A percentile compares a stretch with the other conserved stretches of the same genome.
phyloP scores from a whole-genome alignment of 2,329 filamentous ascomycete genomes.

The Cordyceps farinosa region DNA sequence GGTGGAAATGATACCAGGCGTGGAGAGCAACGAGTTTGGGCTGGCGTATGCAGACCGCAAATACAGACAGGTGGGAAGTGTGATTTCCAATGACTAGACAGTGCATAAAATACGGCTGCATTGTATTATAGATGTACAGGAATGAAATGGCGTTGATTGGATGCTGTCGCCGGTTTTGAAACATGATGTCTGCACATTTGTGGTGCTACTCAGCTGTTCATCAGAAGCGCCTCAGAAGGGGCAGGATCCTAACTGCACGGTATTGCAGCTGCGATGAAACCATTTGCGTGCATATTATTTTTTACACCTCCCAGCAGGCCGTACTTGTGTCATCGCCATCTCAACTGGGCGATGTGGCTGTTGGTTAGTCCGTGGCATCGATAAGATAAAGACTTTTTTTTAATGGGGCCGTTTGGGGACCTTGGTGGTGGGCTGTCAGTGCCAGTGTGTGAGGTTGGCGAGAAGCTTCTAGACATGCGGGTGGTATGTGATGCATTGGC shows the following conservation, averaged over 20 bases:
- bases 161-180: neutral
- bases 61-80: constrained; percentile 43
- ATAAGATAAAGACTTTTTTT: constrained; percentile 11
- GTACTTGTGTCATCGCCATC: neutral
- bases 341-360: neutral
- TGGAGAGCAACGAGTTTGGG: constrained; percentile 37
- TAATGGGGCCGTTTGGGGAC: constrained; percentile 5
- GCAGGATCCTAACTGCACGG: too few species aligned
- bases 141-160: constrained; percentile 1
- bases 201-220: neutral
- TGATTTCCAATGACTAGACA: constrained; percentile 25
- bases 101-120: neutral
- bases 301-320: too few species aligned
- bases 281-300: too few species aligned
- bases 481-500: too few species aligned
- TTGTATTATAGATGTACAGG: neutral
- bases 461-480: constrained; percentile 12
- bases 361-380: neutral
- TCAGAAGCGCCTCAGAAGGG: neutral
- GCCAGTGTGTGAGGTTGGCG: neutral
- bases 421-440: constrained; percentile 9
- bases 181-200: constrained; percentile 2
- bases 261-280: too few species aligned
- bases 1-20: constrained; percentile 39
- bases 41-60: constrained; percentile 48